Percentiles rank a stretch among this genome's conserved stretches.
phyloP scores from a whole-genome alignment of 2,329 filamentous ascomycete genomes.

The Ciborinia camelliae region DNA sequence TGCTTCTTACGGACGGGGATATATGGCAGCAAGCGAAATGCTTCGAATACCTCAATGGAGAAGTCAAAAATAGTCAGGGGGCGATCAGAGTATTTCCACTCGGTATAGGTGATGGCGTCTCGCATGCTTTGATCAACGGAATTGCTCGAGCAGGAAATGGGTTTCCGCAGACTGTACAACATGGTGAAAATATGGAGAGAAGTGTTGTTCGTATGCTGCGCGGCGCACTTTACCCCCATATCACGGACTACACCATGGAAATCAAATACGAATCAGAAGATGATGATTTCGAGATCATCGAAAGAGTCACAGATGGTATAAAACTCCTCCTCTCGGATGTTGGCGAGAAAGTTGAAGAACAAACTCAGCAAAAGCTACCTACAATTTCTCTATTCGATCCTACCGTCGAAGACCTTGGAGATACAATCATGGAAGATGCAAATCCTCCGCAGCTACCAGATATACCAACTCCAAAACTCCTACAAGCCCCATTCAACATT shows the following conservation, averaged over 20 bases:
- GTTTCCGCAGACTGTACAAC: conserved; percentile 58
- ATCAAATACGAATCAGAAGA: conserved; percentile 52
- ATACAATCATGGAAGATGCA: background rate
- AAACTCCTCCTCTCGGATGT: conserved; percentile 37
- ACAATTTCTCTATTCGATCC: conserved; percentile 57
- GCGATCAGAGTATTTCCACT: conserved; percentile 52
- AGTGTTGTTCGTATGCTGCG: conserved; percentile 74
- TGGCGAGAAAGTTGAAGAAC: background rate
- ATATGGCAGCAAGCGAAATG: conserved; percentile 48
- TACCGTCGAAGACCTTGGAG: background rate
- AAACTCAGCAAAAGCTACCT: background rate
- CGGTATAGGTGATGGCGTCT: conserved; percentile 51
- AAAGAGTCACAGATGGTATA: conserved; percentile 52
- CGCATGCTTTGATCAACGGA: conserved; percentile 53
- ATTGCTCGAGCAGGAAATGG: conserved; percentile 53
- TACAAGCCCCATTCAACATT: conserved; percentile 63
- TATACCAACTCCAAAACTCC: conserved; percentile 51
- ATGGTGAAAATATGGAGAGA: conserved; percentile 62
- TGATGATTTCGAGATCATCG: conserved; percentile 61
- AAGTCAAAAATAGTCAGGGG: conserved; percentile 42
- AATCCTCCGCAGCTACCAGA: conserved; percentile 43
- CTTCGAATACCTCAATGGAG: conserved; percentile 45
- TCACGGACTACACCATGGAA: conserved; percentile 61
- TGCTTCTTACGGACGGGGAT: conserved; percentile 56
- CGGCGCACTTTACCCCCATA: conserved; percentile 62